Evolutionary conservation across 192 early-diverging fungal species (phyloP).

Genomic region (Glomus cerebriforme): DNA sequence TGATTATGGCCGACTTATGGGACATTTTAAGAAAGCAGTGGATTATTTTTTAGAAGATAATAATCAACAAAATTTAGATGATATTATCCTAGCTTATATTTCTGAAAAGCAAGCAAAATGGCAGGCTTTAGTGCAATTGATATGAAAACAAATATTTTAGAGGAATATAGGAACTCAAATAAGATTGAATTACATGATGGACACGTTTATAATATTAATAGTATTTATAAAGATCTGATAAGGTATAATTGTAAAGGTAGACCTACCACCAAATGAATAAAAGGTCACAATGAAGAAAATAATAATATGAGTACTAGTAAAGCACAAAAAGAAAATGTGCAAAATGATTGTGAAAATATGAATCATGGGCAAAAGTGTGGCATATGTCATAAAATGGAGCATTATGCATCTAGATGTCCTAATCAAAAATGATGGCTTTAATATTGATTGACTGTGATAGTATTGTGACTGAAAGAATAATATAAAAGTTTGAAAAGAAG

Average conservation of each 20-base stretch:
- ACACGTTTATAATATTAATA: neutral
- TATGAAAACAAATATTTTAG: no score
- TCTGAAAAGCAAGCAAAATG: neutral
- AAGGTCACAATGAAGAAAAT: neutral
- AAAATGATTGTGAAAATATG: no score
- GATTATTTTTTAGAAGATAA: neutral
- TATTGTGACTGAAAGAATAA: no score
- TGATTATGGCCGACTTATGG: neutral
- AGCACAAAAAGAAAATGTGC: neutral
- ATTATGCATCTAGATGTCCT: no score
- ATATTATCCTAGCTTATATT: conserved; percentile 7
- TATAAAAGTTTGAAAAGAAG: no score
- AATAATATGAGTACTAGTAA: neutral
- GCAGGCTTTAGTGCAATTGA: neutral
- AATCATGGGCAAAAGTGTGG: no score
- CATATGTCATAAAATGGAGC: no score
- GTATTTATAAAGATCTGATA: neutral
- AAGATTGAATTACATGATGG: neutral
- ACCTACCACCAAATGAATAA: neutral
- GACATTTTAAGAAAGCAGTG: neutral
- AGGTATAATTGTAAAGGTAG: neutral
- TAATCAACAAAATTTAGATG: neutral
- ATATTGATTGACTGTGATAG: no score
- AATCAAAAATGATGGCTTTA: no score
- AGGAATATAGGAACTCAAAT: neutral